Evolutionary conservation across 331 rosid genomes (phyloP), one percentile per base, ranked within the genome.

Genomic region (Malus hybrid): DNA sequence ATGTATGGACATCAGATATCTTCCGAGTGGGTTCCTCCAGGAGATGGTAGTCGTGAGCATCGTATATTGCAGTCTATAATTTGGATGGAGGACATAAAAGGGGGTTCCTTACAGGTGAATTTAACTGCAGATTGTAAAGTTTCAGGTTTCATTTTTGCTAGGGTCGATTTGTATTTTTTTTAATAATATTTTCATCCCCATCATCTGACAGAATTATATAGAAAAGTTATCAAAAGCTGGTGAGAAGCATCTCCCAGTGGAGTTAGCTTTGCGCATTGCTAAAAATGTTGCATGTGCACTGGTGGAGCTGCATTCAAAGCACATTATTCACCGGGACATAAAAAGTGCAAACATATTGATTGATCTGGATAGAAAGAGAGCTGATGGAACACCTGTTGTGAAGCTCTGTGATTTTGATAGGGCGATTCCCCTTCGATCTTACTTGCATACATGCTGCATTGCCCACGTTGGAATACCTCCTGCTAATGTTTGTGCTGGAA

Each of bases 381-480:
- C 83, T 20, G 86, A 92, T 72, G 97, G 97, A 81, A 81, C 88
- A 65, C 96, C 93, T 52, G 72, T 86, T 48, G 92, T 92, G 77
- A 95, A 95, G 97, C 90, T 95, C 12, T 89, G 99, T 83, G 99
- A 95, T 90, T 95, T 95, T 86, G 99, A 95, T 71, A 86, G 91
- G 83, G 93, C 97, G 54, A 97, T 92, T 80, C 97, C 97, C 31
- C 86, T 92, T 63, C 89, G 97, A 59, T 90, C 97, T 65, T 77
- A 79, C 62, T 70, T 84, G 84, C 99, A 95, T 83, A 86, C 87
- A n/a, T 95, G 99, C 82, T 90, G 97, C 72, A 89, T 95, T 52
- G 93, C 96, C 36, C 99, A 95, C 59, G 36, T 82, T 55, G 99
- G 99, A 79, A 74, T 89, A 61, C 97, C 93, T 75, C 88, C 91